Conservation (phyloP, 2,329 filamentous ascomycete genomes). For the Fulvia fulva region DNA sequence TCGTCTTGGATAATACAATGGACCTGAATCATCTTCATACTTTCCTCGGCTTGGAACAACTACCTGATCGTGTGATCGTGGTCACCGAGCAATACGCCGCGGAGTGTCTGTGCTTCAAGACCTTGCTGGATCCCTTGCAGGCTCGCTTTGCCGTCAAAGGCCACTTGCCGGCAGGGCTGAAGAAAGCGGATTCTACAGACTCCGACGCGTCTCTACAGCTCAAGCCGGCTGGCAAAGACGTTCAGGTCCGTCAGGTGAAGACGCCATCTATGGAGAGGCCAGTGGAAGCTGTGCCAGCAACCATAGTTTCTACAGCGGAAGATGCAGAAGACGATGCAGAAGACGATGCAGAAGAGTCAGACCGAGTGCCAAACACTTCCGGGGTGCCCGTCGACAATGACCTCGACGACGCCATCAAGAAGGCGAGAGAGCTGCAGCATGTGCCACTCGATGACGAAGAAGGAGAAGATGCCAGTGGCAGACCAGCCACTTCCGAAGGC, state of each 20-base stretch:
- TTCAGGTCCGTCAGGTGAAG: slow-evolving; percentile 34
- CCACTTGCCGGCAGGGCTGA: neutral
- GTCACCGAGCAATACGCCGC: slow-evolving; percentile 44
- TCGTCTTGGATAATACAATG: slow-evolving; percentile 71
- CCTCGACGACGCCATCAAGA: slow-evolving; percentile 61
- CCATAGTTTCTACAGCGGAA: neutral
- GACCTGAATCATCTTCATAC: slow-evolving; percentile 60
- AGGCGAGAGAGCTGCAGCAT: slow-evolving; percentile 57
- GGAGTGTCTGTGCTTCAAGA: slow-evolving; percentile 41
- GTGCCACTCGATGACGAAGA: slow-evolving; percentile 46
- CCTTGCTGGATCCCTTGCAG: slow-evolving; percentile 51
- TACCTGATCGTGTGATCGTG: slow-evolving; percentile 52
- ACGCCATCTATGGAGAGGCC: slow-evolving; percentile 38
- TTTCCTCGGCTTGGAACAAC: slow-evolving; percentile 47
- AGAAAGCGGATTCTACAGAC: slow-evolving; percentile 12
- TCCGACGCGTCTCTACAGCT: slow-evolving; percentile 44
- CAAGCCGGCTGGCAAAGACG: slow-evolving; percentile 46
- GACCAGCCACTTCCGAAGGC: slow-evolving; percentile 27
- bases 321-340: neutral
- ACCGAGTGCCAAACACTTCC: slow-evolving; percentile 10
- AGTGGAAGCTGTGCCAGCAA: slow-evolving; percentile 23
- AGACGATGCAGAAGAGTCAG: slow-evolving; percentile 1
- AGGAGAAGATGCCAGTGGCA: slow-evolving; percentile 21
- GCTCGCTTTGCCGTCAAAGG: slow-evolving; percentile 53
- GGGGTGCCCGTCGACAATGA: slow-evolving; percentile 45